Evolutionary conservation across 2,329 filamentous ascomycete species (phyloP), one percentile per base, ranked within the genome.

Genomic region (Colletotrichum scovillei): DNA sequence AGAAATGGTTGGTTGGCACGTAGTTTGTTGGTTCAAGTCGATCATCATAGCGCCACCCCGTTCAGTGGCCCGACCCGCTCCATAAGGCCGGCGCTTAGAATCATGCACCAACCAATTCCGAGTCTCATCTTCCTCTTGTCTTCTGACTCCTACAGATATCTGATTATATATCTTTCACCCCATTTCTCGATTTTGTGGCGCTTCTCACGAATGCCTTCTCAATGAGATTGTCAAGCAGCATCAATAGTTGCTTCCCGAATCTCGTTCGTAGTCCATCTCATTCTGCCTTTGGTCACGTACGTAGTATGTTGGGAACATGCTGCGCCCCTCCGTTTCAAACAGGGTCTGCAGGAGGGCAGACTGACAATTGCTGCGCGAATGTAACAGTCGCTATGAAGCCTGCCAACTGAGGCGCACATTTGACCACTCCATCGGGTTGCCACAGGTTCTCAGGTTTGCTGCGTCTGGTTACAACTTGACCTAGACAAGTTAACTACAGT

Each of bases 301-400:
- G 14, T 56, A 26, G n/a, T 62, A 38, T 4, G 14, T 56, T 35
- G n/a, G 56, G 35, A 14, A 42, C 26, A 56, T 26, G 46, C 26
- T 14, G 46, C 49, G 67, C 49, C 67, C n/a, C 60, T 52, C 57
- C 14, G 19, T 24, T 35, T 24, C 14, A 26, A 52, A 52, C 32
- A 24, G 67, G 67, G 52, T 32, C 59, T 64, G 67, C 67, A n/a
- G 67, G 53, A 35, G 35, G 52, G 67, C 59, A 59, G 62, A 59
- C 53, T 69, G 38, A 9, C 38, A 12, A 42, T 16, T 16, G 38
- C 14, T 42, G 38, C 5, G 19, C 57, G 26, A 46, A 26, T 16
- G 19, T 52, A 5, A 24, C 5, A 28, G 67, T 70, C 30, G 42
- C 35, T 24, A 9, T 22, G 12, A 28, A 28, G 9, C 24, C 14